Conservation (phyloP, 2,329 filamentous ascomycete species). For the Hawksworthiomyces lignivorus region DNA sequence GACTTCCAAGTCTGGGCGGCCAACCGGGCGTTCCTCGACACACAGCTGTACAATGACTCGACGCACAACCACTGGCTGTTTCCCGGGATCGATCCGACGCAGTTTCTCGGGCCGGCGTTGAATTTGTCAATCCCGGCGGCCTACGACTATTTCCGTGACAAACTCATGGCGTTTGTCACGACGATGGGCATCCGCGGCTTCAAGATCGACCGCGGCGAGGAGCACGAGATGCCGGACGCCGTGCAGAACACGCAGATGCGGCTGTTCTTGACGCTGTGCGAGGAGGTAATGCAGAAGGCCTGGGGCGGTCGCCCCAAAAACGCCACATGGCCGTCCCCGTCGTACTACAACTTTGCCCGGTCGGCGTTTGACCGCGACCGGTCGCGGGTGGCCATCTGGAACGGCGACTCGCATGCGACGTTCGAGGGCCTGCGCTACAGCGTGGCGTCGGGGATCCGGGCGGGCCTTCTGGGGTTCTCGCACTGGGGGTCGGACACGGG, state of each 20-base stretch:
- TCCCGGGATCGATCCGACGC: constrained; percentile 18
- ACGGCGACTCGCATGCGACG: constrained; percentile 26
- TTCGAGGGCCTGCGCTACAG: constrained; percentile 25
- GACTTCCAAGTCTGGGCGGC: constrained; percentile 30
- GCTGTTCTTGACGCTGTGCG: constrained; percentile 24
- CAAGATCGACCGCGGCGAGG: constrained; percentile 31
- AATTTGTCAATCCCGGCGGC: constrained; percentile 28
- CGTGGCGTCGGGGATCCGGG: constrained; percentile 24
- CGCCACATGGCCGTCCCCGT: not conserved
- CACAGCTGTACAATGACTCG: constrained; percentile 25
- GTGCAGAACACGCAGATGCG: constrained; percentile 28
- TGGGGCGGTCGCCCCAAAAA: constrained; percentile 18
- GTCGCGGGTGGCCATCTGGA: constrained; percentile 25
- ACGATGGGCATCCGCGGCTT: constrained; percentile 26
- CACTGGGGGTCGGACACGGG: constrained; percentile 28
- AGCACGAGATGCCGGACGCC: constrained; percentile 29
- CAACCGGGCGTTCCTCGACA: constrained; percentile 25
- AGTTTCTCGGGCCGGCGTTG: constrained; percentile 25
- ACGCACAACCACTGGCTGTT: constrained; percentile 25
- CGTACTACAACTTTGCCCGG: constrained; percentile 28
- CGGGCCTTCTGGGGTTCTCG: constrained; percentile 24
- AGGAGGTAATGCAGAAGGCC: constrained; percentile 24
- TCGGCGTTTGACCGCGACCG: constrained; percentile 25
- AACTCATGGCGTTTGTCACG: constrained; percentile 22
- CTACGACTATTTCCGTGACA: constrained; percentile 25